Conservation (phyloP, 768 basidiomycete species). For the Amanita brunnescens region DNA sequence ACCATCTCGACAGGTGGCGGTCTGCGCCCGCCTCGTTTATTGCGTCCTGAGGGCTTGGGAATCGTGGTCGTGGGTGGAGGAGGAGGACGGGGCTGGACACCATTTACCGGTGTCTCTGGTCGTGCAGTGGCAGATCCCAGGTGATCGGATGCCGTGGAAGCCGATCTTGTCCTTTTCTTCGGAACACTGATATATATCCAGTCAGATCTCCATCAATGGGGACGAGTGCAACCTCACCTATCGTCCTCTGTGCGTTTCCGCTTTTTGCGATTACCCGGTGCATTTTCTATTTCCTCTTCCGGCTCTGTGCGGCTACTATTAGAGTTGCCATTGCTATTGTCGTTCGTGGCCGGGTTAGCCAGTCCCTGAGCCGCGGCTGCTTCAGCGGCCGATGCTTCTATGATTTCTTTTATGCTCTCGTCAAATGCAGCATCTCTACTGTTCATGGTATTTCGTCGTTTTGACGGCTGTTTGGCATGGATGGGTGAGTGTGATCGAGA, state of each 20-base stretch:
- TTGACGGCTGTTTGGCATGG: constrained; percentile 57
- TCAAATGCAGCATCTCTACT: constrained; percentile 92
- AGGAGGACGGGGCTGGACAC: background rate
- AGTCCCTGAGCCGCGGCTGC: constrained; percentile 41
- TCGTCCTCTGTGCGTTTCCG: constrained; percentile 74
- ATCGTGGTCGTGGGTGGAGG: constrained; percentile 20
- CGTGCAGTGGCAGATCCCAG: constrained; percentile 29
- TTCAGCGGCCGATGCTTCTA: constrained; percentile 67
- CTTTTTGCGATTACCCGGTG: constrained; percentile 45
- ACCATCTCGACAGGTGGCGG: constrained; percentile 16
- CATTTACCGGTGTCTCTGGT: constrained; percentile 30
- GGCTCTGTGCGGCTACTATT: constrained; percentile 18
- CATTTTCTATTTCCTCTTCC: constrained; percentile 40
- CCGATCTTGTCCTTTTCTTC: constrained; percentile 72
- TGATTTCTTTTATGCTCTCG: constrained; percentile 72
- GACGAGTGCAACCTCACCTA: constrained; percentile 36
- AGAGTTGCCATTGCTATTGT: constrained; percentile 25
- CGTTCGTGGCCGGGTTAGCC: constrained; percentile 22
- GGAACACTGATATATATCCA: constrained; percentile 26
- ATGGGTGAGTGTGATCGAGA: constrained; percentile 73
- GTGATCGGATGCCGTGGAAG: constrained; percentile 61
- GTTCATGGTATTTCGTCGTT: constrained; percentile 96
- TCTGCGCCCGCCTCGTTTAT: constrained; percentile 40
- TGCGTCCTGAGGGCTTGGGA: constrained; percentile 25
- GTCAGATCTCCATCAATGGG: constrained; percentile 7